Base-by-base conservation (phyloP, 495 filamentous ascomycete genomes). In the Hypoxylon intermedium region DNA sequence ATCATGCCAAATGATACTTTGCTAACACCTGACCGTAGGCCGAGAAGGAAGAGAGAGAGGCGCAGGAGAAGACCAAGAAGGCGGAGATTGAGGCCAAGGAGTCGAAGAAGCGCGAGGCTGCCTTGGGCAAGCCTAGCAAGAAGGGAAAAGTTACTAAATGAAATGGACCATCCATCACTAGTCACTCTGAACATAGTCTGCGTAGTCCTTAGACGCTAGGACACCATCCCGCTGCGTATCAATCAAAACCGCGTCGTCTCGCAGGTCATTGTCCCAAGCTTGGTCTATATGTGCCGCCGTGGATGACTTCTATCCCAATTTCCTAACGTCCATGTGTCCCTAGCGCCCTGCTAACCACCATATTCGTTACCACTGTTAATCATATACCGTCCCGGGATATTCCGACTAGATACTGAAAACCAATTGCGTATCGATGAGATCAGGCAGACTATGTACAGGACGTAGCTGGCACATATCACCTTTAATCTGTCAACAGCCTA, bases 31-130 rank as follows among this genome's bases (percentile, higher is more conserved):
- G 6, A 36, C 18, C 34, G 4, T 53, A 84, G 81, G 82, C 80
- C 5, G 89, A 92, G 79, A 89, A 88, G 71, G 87, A 90, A 63
- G 89, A 91, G 75, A 82, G 78, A 58, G 86, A 87, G 9, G 86
- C 83, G 20, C 70, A 78, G 41, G 83, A 85, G 30, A 81, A 81
- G 68, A 78, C 67, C 0, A 77, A 78, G 67, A 75, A 63, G 68
- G 67, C 70, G 9, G 77, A 83, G 73, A 75, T 82, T 23, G 79
- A 80, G 28, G 79, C 79, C 1, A 79, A 71, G 63, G 65, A 87
- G 74, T 71, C 82, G 81, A 76, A 93, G 93, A 82, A 84, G 85
- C 82, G 92, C 80, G 74, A 79, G 63, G 75, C 73, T 12, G 78
- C 76, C 16, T 45, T 78, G 45, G 77, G 78, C 12, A 74, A 73